Evolutionary conservation across 805 yeast species (phyloP).

Genomic region (Nakazawaea siamensis): DNA sequence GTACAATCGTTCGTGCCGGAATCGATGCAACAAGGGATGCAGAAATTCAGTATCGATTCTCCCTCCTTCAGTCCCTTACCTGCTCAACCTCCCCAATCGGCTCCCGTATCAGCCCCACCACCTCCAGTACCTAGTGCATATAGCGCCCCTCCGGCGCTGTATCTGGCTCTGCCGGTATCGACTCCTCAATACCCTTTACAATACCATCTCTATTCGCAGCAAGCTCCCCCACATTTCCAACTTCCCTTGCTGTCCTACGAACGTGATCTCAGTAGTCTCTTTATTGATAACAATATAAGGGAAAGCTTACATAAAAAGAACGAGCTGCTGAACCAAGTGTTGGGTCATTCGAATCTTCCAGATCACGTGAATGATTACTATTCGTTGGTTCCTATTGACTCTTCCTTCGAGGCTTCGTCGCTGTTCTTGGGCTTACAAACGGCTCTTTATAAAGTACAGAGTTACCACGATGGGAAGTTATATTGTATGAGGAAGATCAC

Average conservation of each 20-base stretch:
- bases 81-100: not conserved
- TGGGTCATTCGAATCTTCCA: slow-evolving; percentile 54
- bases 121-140: not conserved
- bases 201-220: slow-evolving; percentile 85
- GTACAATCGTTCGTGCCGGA: slow-evolving; percentile 41
- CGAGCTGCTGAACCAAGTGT: slow-evolving; percentile 69
- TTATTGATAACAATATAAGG: slow-evolving; percentile 65
- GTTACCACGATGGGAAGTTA: slow-evolving; percentile 68
- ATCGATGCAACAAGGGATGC: slow-evolving; percentile 9
- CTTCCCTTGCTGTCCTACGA: slow-evolving; percentile 62
- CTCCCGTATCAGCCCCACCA: not conserved
- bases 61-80: slow-evolving; percentile 22
- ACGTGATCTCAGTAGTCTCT: slow-evolving; percentile 58
- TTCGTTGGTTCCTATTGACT: slow-evolving; percentile 77
- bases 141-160: not conserved
- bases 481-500: slow-evolving; percentile 75
- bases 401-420: slow-evolving; percentile 25
- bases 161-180: not conserved
- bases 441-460: slow-evolving; percentile 70
- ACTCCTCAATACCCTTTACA: slow-evolving; percentile 17
- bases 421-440: slow-evolving; percentile 46
- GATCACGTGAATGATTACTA: slow-evolving; percentile 77
- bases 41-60: slow-evolving; percentile 30
- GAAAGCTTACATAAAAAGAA: slow-evolving; percentile 64
- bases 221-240: slow-evolving; percentile 67